Conservation (phyloP, 2,329 filamentous ascomycete genomes). For the Fusarium zealandicum region DNA sequence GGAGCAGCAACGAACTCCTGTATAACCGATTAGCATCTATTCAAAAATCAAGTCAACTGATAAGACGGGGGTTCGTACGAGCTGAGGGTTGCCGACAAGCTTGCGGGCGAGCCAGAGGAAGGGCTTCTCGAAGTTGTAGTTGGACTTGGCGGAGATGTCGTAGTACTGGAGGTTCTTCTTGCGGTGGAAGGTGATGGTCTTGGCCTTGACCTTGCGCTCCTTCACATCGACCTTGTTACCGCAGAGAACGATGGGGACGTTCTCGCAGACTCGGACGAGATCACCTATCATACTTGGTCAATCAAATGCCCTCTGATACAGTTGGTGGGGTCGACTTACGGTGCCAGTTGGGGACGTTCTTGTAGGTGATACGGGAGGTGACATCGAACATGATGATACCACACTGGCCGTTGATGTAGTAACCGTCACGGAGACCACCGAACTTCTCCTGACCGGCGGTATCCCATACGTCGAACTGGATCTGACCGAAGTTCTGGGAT, state of each 20-base stretch:
- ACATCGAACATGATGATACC: constrained; percentile 99
- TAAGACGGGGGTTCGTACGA: constrained; percentile 23
- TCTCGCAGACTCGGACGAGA: constrained; percentile 98
- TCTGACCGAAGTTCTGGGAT: constrained; percentile 85
- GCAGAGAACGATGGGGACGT: constrained; percentile 96
- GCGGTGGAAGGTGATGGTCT: constrained; percentile 99
- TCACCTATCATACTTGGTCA: constrained; percentile 69
- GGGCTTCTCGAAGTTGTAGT: constrained; percentile 99
- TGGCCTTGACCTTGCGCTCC: constrained; percentile 99
- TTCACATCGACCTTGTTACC: constrained; percentile 99
- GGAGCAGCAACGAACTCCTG: constrained; percentile 97
- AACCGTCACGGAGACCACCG: constrained; percentile 97
- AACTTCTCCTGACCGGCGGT: constrained; percentile 99
- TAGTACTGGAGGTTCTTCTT: constrained; percentile 99
- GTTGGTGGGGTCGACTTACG: constrained; percentile 68
- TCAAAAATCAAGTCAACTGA: not conserved
- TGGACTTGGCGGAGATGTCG: constrained; percentile 99
- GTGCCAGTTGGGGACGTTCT: constrained; percentile 99
- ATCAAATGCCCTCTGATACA: constrained; percentile 1
- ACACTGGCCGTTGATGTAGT: constrained; percentile 99
- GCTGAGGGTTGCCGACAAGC: constrained; percentile 86
- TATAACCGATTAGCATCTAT: constrained; percentile 38
- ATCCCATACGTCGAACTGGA: constrained; percentile 99
- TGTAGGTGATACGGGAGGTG: constrained; percentile 99
- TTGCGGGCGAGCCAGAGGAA: constrained; percentile 99